Evolutionary conservation across 2,329 filamentous ascomycete genomes (phyloP), one percentile per base, ranked within the genome.

Genomic region (Beauveria bassiana): DNA sequence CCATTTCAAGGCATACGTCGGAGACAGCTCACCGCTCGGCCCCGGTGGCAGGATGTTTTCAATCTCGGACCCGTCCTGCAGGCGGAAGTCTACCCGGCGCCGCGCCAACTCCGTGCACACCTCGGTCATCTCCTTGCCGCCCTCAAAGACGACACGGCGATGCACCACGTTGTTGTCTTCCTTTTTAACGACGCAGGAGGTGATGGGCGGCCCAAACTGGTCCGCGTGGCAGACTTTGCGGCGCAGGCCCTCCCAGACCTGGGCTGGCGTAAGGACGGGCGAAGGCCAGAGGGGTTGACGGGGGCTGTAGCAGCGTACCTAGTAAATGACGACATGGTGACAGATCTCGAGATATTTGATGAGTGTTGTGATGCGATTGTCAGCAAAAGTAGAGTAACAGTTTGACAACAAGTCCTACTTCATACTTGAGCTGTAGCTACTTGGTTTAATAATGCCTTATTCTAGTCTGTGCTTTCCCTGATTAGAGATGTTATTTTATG

Each of bases 1-100:
- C 70, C 72, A 71, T 28, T 69, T 67, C 64, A 74, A 75, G 1
- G 68, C 63, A 62, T 71, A 74, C 14, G 73, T 74, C 65, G 75
- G 63, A 51, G 65, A 70, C 38, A 74, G 52, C 28, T 72, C 68
- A 26, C 65, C 47, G 18, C 28, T 40, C 18, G 68, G 55, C 9
- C 71, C 69, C 18, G 52, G 28, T 50, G 67, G 65, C 49, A 73
- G 64, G 59, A 72, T 68, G 61, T 74, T 75, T 46, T 67, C 62
- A 20, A 75, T 67, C 50, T 63, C 66, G 51, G 68, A 70, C 34
- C 73, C 72, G 28, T 71, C 68, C 10, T 71, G 68, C 43, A 71
- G 66, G 40, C 49, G 49, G 59, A 71, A 75, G 50, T 71, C 68
- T 10, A 73, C 66, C n/a, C 69, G 64, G 59, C 62, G 64, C 16